Percentiles rank a stretch among this genome's conserved stretches.
phyloP scores from a whole-genome alignment of 305 asterid genomes.

The Fraxinus dipetala region DNA sequence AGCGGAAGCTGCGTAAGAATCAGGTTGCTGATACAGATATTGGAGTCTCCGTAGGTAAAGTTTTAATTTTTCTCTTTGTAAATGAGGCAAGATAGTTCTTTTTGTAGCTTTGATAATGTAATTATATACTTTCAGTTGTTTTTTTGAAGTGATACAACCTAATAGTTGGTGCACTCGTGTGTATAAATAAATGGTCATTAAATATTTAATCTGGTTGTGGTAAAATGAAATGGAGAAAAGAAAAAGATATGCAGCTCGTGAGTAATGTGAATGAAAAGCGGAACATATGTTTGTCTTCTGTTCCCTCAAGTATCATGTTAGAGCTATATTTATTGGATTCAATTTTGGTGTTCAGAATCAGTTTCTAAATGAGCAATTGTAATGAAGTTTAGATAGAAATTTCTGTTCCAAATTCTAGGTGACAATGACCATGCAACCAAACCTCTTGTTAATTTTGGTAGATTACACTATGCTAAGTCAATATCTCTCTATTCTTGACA shows the following conservation, averaged over 20 bases:
- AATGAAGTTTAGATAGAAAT: not conserved
- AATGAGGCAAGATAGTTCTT: not conserved
- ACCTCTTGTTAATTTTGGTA: not conserved
- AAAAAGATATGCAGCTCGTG: not conserved
- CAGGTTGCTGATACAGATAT: slow-evolving; percentile 99
- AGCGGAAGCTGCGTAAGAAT: slow-evolving; percentile 93
- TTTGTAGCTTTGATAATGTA: not conserved
- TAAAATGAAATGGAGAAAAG: slow-evolving; percentile 6
- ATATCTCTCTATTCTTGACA: not conserved
- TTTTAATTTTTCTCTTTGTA: not conserved
- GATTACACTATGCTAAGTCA: not conserved
- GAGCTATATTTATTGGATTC: not conserved
- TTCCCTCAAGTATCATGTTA: not conserved
- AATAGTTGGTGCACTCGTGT: not conserved
- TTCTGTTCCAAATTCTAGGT: not conserved
- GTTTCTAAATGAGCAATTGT: not conserved
- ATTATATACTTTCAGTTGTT: not conserved
- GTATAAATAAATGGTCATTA: not conserved
- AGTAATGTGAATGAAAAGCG: not conserved
- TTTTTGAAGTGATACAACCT: not conserved
- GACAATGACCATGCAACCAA: not conserved
- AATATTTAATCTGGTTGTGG: not conserved
- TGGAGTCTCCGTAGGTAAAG: slow-evolving; percentile 92
- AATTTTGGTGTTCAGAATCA: not conserved
- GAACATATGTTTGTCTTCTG: not conserved